Conservation (phyloP, 2,329 filamentous ascomycete genomes). For the Xylaria polymorpha region DNA sequence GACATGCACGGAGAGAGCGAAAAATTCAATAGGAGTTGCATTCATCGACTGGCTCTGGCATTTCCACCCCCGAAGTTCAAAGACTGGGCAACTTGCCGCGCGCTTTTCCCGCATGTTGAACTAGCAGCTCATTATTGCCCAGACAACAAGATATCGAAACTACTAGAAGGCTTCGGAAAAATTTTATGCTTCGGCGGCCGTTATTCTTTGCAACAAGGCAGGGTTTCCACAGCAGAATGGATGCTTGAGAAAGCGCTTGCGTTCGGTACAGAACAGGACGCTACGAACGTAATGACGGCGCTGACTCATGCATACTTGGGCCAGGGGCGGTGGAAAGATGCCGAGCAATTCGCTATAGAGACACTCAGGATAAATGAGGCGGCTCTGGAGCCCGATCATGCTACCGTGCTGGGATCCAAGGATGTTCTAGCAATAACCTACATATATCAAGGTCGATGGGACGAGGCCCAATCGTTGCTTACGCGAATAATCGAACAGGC, state of each 20-base stretch:
- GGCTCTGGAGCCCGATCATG: not conserved
- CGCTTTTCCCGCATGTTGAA: slow-evolving; percentile 29
- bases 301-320: not conserved
- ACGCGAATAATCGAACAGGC: not conserved
- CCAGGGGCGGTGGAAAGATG: not conserved
- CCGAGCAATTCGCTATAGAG: not conserved
- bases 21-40: slow-evolving; percentile 43
- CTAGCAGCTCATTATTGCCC: slow-evolving; percentile 9
- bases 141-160: not conserved
- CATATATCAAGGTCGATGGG: not conserved
- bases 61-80: slow-evolving; percentile 47
- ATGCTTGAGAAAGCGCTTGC: slow-evolving; percentile 3
- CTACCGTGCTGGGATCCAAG: not conserved
- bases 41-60: slow-evolving; percentile 37
- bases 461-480: not conserved
- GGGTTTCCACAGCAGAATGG: slow-evolving; percentile 4
- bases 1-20: slow-evolving; percentile 44
- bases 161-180: slow-evolving; percentile 41
- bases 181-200: not conserved
- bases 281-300: not conserved
- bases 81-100: slow-evolving; percentile 43
- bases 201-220: slow-evolving; percentile 2
- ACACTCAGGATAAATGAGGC: not conserved
- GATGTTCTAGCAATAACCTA: slow-evolving; percentile 3
- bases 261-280: not conserved